Evolutionary conservation across 345 rosid genomes (phyloP).

Genomic region (Adansonia digitata): DNA sequence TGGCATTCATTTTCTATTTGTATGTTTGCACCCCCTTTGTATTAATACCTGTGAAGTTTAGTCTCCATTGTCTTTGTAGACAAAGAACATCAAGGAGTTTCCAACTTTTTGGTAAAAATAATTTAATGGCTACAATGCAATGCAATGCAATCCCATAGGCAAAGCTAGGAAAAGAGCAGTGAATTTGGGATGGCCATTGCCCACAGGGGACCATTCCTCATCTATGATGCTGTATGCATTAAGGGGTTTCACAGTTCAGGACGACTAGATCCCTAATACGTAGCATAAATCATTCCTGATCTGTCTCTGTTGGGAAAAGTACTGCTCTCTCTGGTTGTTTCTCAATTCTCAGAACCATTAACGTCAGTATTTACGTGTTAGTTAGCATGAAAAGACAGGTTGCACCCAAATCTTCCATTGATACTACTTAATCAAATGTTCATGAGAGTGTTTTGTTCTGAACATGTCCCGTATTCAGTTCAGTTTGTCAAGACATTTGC

Average conservation of each 20-base stretch:
- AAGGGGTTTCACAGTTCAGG: neutral
- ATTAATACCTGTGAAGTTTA: neutral
- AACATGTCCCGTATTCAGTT: too few species aligned
- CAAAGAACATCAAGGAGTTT: constrained; percentile 6
- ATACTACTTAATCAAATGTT: neutral
- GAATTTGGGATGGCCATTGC: neutral
- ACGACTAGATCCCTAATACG: too few species aligned
- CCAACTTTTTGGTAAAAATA: constrained; percentile 11
- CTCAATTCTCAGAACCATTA: too few species aligned
- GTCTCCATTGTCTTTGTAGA: constrained; percentile 20
- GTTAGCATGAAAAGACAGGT: neutral
- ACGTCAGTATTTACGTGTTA: too few species aligned
- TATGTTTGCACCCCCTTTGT: neutral
- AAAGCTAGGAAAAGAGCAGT: neutral
- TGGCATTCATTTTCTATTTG: neutral
- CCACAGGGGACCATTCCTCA: too few species aligned
- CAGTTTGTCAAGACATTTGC: neutral
- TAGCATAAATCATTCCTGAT: neutral
- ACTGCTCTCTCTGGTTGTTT: neutral
- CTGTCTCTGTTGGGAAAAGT: neutral
- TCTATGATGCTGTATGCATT: neutral
- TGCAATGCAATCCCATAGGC: too few species aligned
- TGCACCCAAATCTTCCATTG: neutral
- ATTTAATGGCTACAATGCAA: constrained; percentile 1
- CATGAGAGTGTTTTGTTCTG: too few species aligned